phyloP scores from a whole-genome alignment of 2,329 filamentous ascomycete genomes.

The Colletotrichum abscissum region DNA sequence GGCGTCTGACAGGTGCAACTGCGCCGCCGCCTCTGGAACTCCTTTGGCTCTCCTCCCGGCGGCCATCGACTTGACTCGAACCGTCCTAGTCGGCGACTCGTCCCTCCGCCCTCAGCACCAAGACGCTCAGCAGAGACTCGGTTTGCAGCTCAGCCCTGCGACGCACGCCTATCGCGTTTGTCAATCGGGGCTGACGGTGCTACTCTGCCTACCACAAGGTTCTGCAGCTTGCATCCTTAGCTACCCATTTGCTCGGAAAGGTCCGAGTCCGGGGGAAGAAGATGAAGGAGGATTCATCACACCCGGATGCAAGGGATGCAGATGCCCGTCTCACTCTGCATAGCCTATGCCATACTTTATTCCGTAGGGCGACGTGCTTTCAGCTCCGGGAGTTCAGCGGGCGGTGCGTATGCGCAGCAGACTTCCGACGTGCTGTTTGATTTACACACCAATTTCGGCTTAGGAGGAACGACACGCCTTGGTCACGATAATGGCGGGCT shows the following conservation, averaged over 20 bases:
- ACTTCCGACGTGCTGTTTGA: background rate
- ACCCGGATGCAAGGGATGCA: background rate
- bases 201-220: background rate
- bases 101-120: background rate
- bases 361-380: background rate
- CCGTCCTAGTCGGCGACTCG: background rate
- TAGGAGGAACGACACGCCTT: background rate
- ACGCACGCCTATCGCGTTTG: background rate
- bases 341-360: background rate
- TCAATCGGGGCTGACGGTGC: background rate
- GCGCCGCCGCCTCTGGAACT: slow-evolving; percentile 14
- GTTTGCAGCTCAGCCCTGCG: slow-evolving; percentile 9
- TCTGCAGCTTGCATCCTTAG: background rate
- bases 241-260: slow-evolving; percentile 6
- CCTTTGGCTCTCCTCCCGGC: background rate
- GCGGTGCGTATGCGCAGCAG: background rate
- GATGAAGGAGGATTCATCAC: background rate
- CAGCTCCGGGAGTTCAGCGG: background rate
- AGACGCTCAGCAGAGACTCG: background rate
- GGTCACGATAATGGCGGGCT: background rate
- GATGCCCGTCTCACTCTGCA: background rate
- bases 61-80: background rate
- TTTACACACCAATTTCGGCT: background rate
- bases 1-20: slow-evolving; percentile 21
- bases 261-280: background rate